Base-by-base conservation (phyloP, 1,139 yeast species). In the Geotrichum cucujoidarum region DNA sequence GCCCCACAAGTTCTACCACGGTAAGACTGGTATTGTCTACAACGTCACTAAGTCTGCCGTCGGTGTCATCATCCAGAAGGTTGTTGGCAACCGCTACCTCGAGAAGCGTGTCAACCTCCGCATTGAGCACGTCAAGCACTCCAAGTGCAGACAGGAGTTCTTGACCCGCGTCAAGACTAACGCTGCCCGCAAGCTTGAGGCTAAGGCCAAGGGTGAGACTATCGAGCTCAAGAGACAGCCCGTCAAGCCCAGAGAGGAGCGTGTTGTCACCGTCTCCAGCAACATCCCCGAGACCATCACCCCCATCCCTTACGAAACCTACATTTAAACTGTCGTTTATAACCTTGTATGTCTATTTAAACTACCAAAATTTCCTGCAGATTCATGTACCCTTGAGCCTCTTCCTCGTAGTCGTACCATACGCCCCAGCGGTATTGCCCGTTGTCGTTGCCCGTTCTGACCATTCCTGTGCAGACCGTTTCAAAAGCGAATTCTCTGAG, bases 1-100 rank as follows among this genome's bases (percentile, higher is more conserved):
- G 97, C 98, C 98, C 74, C 95, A 88, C 89, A 92, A 92, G 81
- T 89, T 81, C 85, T 92, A 92, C 96, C 97, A 90, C 81, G 98
- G 98, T 78, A 90, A 89, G 84, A 92, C 98, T 63, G 98, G 98
- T 83, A 87, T 90, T 66, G 83, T 92, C 62, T 92, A 81, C 95
- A 92, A 92, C 83, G 94, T 92, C 65, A 90, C 98, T 83, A 92
- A 87, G 81, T 77, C 95, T 58, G 80, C 98, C 60, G 97, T 92
- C 63, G 98, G 98, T 83, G 95, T 92, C 67, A 87, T 92, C 71
- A 76, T 92, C 72, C 85, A 92, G 94, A 92, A 92, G 83, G 82
- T 90, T 74, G 97, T 92, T 67, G 97, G 97, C 74, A 78, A 86
- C 95, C 87, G 97, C 82, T 92, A 90, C 87, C 66, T 92, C 63